phyloP scores from a whole-genome alignment of 495 filamentous ascomycete genomes.

The Talaromyces adpressus region DNA sequence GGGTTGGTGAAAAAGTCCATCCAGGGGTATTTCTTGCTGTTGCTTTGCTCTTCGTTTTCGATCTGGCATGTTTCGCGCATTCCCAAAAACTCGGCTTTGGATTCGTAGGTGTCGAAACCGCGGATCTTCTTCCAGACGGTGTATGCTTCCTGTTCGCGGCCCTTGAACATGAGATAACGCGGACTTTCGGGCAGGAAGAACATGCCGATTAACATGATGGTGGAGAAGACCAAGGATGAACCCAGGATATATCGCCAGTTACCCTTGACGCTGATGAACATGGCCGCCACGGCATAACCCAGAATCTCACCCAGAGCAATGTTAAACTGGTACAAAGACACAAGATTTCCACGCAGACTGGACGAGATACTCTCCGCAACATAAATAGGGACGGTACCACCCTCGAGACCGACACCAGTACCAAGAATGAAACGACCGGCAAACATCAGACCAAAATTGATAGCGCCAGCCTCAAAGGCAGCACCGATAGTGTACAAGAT shows the following conservation, averaged over 20 bases:
- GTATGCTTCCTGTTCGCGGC: constrained; percentile 40
- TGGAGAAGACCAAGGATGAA: constrained; percentile 55
- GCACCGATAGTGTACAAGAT: constrained; percentile 54
- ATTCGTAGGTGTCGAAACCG: constrained; percentile 37
- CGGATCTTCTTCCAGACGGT: constrained; percentile 57
- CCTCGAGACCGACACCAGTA: constrained; percentile 52
- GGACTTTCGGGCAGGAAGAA: constrained; percentile 53
- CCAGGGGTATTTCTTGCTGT: constrained; percentile 43
- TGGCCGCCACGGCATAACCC: constrained; percentile 55
- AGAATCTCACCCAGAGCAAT: constrained; percentile 58
- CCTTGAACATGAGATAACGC: constrained; percentile 52
- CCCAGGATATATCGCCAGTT: constrained; percentile 63
- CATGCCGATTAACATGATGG: constrained; percentile 52
- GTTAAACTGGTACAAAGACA: constrained; percentile 57
- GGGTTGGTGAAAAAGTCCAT: constrained; percentile 56
- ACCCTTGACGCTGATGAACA: constrained; percentile 50
- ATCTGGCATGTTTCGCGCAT: constrained; percentile 49
- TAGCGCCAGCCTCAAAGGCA: constrained; percentile 50
- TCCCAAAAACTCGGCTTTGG: constrained; percentile 53
- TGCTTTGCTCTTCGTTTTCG: constrained; percentile 34
- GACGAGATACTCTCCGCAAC: constrained; percentile 45
- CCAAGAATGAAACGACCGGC: constrained; percentile 54
- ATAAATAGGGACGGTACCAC: constrained; percentile 54
- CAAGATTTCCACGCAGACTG: constrained; percentile 51
- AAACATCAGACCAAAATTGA: constrained; percentile 55